These are phyloP conservation scores for Trypanosomatidae sp. DNA, from an alignment of 208 protist species.

Conservation along the genomic window DNA sequence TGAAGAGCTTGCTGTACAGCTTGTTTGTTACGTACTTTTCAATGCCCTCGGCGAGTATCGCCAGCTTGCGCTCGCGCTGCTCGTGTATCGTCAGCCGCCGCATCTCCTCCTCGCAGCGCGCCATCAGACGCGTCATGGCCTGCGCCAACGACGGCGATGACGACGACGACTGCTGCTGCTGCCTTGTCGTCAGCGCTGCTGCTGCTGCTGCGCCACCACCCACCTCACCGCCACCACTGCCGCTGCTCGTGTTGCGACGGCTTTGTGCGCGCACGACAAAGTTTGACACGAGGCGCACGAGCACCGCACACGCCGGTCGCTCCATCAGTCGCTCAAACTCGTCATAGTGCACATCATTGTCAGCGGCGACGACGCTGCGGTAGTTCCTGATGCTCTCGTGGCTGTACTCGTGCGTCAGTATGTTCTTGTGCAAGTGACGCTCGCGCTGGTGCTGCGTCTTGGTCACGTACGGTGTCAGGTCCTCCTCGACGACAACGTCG, in stretches of 20 bases:
- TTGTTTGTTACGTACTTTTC: constrained; percentile 69
- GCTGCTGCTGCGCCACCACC: no score
- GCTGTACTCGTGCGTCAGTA: constrained; percentile 33
- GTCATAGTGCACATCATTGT: constrained; percentile 56
- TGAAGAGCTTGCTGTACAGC: constrained; percentile 49
- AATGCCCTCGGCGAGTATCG: constrained; percentile 41
- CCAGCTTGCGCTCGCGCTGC: neutral
- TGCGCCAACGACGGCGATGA: no score
- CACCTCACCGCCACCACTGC: no score
- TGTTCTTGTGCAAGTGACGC: neutral
- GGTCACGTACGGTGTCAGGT: constrained; percentile 5
- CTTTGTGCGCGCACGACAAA: neutral
- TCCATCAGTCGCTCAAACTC: constrained; percentile 58
- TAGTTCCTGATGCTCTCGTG: constrained; percentile 52
- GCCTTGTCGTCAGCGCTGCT: no score
- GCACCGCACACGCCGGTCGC: constrained; percentile 6
- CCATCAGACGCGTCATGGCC: constrained; percentile 11
- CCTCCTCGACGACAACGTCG: constrained; percentile 7
- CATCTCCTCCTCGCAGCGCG: constrained; percentile 4
- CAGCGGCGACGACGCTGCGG: constrained; percentile 25
- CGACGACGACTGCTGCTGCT: no score
- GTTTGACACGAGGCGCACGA: constrained; percentile 23
- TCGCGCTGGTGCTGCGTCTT: neutral
- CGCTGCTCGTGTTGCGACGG: no score
- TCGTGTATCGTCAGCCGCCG: constrained; percentile 2